Percentiles rank a stretch among this genome's conserved stretches.
These are phyloP conservation scores for Neckera pumila DNA, from an alignment of 225 moss, liverwort and hornwort genomes.

Conservation along the genomic window DNA sequence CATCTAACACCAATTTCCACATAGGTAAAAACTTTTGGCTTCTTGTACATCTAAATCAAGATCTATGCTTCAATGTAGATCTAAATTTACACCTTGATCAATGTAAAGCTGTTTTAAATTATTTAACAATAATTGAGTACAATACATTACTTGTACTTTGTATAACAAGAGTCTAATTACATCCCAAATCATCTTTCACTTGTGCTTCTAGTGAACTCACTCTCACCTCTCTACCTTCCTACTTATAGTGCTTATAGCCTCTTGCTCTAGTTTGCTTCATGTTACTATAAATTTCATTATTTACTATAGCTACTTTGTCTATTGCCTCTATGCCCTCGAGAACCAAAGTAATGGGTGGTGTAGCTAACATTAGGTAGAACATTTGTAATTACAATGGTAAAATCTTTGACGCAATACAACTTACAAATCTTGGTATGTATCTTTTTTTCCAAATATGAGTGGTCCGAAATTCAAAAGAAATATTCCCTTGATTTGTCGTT, in stretches of 20 bases:
- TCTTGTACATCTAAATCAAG: background rate
- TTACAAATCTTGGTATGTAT: no score
- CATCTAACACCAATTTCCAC: background rate
- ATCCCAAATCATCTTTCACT: background rate
- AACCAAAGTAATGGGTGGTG: background rate
- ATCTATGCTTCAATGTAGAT: background rate
- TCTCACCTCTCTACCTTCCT: accelerated
- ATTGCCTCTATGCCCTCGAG: background rate
- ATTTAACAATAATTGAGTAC: no score
- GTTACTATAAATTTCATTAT: background rate
- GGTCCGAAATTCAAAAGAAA: background rate
- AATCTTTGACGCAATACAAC: background rate
- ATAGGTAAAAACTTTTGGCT: background rate
- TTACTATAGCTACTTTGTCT: background rate
- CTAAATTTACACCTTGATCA: background rate
- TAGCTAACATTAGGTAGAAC: background rate
- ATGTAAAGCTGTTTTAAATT: background rate
- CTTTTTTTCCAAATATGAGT: background rate
- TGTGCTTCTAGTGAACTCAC: no score
- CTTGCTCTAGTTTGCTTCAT: background rate
- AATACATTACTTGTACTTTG: background rate
- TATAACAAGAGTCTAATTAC: no score
- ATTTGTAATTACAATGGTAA: background rate
- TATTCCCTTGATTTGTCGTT: background rate
- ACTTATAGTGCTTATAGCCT: background rate